Percentiles rank a stretch among this genome's conserved stretches.
Conservation (phyloP, 192 early-diverging fungal genomes). For the Entomortierella lignicola region DNA sequence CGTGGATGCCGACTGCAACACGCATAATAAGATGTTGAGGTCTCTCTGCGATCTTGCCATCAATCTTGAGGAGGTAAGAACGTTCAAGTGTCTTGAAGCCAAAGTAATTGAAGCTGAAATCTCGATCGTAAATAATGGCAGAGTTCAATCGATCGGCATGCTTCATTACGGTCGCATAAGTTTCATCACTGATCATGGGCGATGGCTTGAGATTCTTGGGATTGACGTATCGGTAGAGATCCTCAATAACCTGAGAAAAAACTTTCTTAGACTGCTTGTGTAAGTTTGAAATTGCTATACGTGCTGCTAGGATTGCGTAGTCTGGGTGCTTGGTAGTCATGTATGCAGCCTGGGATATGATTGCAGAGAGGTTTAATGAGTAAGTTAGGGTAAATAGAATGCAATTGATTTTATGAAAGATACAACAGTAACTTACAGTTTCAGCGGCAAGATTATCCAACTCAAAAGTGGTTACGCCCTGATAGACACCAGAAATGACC, state of each 20-base stretch:
- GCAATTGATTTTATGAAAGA: too few relatives aligned
- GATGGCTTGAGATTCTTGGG: constrained; percentile 88
- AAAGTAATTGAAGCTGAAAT: constrained; percentile 98
- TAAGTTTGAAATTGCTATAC: constrained; percentile 96
- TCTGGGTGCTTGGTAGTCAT: constrained; percentile 97
- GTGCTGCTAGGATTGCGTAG: constrained; percentile 97
- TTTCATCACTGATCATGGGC: constrained; percentile 90
- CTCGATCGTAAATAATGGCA: constrained; percentile 95
- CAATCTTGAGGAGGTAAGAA: constrained; percentile 90
- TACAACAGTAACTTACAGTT: constrained; percentile 55
- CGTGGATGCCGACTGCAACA: constrained; percentile 96
- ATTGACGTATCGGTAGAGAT: constrained; percentile 89
- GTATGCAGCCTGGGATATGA: constrained; percentile 74
- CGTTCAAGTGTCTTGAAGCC: constrained; percentile 99
- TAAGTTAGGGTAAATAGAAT: too few relatives aligned
- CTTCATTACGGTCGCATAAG: constrained; percentile 73
- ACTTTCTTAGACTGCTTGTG: constrained; percentile 86
- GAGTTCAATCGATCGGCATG: constrained; percentile 88
- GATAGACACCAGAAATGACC: constrained; percentile 88
- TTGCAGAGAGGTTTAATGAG: neutral
- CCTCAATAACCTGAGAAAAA: constrained; percentile 87
- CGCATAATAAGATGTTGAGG: constrained; percentile 99
- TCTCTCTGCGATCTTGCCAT: constrained; percentile 88
- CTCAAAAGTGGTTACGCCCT: constrained; percentile 89
- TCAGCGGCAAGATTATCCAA: constrained; percentile 92